Percentiles rank a stretch among this genome's conserved stretches.
phyloP scores from a whole-genome alignment of 176 grass and related monocot species.

The Cenchrus fungigraminus region DNA sequence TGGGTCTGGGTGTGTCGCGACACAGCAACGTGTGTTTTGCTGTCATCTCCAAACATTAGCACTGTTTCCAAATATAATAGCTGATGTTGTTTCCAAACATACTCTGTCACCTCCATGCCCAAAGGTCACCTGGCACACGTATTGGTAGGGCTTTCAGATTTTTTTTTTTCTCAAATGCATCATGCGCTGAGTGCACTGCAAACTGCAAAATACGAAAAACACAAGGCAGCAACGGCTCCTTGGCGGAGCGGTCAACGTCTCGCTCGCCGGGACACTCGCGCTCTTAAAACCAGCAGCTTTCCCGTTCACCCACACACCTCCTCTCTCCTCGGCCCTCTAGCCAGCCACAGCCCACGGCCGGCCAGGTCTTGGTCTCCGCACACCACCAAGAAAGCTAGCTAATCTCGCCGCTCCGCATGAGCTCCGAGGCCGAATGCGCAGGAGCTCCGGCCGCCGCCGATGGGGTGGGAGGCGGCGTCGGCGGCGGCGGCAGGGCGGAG shows the following conservation, averaged over 20 bases:
- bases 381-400: neutral
- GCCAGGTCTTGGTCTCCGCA: neutral
- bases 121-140: too few relatives aligned
- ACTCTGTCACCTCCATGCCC: neutral
- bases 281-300: conserved; percentile 20
- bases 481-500: conserved; percentile 56
- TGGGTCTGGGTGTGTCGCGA: neutral
- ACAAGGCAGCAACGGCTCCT: conserved; percentile 49
- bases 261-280: neutral
- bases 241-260: conserved; percentile 34
- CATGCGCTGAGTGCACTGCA: too few relatives aligned
- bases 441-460: neutral
- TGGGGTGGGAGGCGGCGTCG: neutral
- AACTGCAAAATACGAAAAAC: neutral
- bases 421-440: conserved; percentile 18
- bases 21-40: neutral
- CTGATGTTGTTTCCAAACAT: too few relatives aligned
- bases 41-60: neutral
- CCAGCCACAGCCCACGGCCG: neutral
- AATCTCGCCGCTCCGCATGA: neutral
- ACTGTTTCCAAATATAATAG: neutral
- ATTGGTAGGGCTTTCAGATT: too few relatives aligned
- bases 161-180: too few relatives aligned
- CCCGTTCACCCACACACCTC: neutral
- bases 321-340: neutral